A percentile compares a stretch with the other conserved stretches of the same genome.
Conservation (phyloP, 108 stramenopile species). For the Cyclotella distinguenda region DNA sequence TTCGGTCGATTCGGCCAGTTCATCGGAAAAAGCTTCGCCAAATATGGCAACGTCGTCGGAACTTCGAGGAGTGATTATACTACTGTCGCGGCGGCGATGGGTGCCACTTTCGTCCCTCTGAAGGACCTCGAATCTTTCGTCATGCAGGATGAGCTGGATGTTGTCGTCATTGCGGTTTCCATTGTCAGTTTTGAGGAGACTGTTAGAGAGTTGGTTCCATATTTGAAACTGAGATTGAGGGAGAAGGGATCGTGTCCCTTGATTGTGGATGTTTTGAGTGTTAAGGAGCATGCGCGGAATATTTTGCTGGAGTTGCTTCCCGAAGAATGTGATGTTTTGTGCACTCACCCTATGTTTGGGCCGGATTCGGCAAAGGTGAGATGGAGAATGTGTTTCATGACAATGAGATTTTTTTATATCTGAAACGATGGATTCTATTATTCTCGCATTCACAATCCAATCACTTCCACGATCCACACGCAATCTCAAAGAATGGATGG, state of each 20-base stretch:
- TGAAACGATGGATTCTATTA: too few relatives aligned
- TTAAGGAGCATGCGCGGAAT: constrained; percentile 93
- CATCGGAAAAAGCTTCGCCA: constrained; percentile 63
- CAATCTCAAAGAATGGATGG: constrained; percentile 73
- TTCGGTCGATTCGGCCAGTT: constrained; percentile 95
- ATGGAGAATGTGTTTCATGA: too few relatives aligned
- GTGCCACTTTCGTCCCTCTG: constrained; percentile 51
- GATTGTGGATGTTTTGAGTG: constrained; percentile 95
- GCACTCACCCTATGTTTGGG: constrained; percentile 99
- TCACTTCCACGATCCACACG: too few relatives aligned
- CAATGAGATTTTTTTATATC: too few relatives aligned
- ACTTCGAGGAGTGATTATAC: constrained; percentile 63
- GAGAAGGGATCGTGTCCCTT: constrained; percentile 67
- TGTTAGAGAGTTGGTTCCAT: constrained; percentile 44
- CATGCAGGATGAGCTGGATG: constrained; percentile 56
- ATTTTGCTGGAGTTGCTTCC: constrained; percentile 86
- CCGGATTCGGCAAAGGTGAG: constrained; percentile 23
- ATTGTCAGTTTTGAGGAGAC: constrained; percentile 91
- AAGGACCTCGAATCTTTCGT: constrained; percentile 60
- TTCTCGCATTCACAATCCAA: too few relatives aligned
- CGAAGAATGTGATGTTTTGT: constrained; percentile 86
- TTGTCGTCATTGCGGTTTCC: constrained; percentile 95
- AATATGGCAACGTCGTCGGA: constrained; percentile 46
- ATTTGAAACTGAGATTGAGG: constrained; percentile 36
- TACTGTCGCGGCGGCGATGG: constrained; percentile 56